phyloP scores from a whole-genome alignment of 169 alveolate genomes.

The Cyclospora cayetanensis region DNA sequence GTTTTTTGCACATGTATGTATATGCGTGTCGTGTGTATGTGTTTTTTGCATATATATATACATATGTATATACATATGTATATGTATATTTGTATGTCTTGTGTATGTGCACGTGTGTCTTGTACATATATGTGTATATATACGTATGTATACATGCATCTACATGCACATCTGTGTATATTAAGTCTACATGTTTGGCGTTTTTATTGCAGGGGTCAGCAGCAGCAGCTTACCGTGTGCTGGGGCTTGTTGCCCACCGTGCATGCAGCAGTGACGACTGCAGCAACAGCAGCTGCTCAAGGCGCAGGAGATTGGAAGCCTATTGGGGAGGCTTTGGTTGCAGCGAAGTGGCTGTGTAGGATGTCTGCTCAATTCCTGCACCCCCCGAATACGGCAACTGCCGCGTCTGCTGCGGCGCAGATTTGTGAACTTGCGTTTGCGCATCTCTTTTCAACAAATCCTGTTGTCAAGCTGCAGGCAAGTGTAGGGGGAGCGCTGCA shows the following conservation, averaged over 20 bases:
- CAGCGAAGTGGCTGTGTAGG: neutral
- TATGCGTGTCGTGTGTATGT: neutral
- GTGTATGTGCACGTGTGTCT: neutral
- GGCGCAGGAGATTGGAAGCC: neutral
- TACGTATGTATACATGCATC: neutral
- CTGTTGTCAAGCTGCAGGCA: neutral
- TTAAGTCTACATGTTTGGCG: neutral
- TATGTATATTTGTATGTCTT: neutral
- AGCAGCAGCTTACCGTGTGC: neutral
- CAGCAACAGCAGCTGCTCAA: conserved; percentile 8
- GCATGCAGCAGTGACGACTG: neutral
- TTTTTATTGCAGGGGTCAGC: neutral
- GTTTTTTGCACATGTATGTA: neutral
- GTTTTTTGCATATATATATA: neutral
- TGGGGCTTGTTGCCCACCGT: neutral
- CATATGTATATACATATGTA: neutral
- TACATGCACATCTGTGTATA: neutral
- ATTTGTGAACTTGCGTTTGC: neutral
- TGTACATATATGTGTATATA: neutral
- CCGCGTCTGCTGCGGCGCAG: neutral
- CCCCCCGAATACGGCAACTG: neutral
- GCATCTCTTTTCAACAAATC: neutral
- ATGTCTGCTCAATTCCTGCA: neutral
- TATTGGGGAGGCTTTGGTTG: neutral
- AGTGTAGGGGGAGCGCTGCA: neutral